These are phyloP conservation scores for Aspergillus chevalieri DNA, from an alignment of 2,329 filamentous ascomycete species.

Conservation along the genomic window DNA sequence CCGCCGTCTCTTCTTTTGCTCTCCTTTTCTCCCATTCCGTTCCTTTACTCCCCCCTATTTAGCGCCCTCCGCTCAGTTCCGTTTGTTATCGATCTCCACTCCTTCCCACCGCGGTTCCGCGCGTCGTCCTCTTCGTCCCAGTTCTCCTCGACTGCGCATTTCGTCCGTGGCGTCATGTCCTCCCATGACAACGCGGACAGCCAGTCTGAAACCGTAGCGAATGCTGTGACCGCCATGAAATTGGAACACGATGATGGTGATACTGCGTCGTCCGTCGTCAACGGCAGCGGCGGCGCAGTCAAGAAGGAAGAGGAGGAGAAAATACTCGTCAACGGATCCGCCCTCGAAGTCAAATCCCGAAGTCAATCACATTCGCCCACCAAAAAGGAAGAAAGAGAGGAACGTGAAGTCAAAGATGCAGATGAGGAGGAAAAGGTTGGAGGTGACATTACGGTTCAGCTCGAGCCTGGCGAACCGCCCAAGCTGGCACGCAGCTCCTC, in stretches of 20 bases:
- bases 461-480: constrained; percentile 60
- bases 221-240: constrained; percentile 33
- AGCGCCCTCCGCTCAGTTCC: background rate
- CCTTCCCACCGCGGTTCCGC: constrained; percentile 1
- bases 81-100: constrained; percentile 5
- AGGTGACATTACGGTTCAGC: constrained; percentile 57
- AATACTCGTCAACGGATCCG: background rate
- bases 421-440: constrained; percentile 49
- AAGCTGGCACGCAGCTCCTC: constrained; percentile 69
- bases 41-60: background rate
- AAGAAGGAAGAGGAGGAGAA: constrained; percentile 12
- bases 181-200: constrained; percentile 36
- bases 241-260: constrained; percentile 21
- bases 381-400: constrained; percentile 28
- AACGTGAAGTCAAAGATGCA: constrained; percentile 8
- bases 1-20: background rate
- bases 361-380: constrained; percentile 17
- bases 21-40: constrained; percentile 3
- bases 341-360: constrained; percentile 16
- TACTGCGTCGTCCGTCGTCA: constrained; percentile 16
- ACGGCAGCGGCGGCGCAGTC: constrained; percentile 19
- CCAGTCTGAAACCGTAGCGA: constrained; percentile 27
- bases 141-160: constrained; percentile 13
- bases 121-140: constrained; percentile 1
- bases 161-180: constrained; percentile 38